Base-by-base conservation (phyloP, 2,329 filamentous ascomycete species). In the Fusarium fracticaudum region DNA sequence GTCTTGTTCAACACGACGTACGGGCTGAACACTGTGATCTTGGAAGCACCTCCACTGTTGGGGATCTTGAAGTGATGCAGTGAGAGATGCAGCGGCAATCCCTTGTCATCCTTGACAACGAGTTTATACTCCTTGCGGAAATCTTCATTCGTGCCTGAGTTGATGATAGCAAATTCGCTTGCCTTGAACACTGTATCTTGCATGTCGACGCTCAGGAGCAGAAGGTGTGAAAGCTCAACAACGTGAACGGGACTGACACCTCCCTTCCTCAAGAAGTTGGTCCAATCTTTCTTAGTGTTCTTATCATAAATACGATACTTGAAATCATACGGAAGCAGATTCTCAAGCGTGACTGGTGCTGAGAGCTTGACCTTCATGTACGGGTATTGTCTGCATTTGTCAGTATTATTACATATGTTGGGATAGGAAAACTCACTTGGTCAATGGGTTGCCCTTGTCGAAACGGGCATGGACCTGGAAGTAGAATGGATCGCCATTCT, bases 301-400 rank as follows among this genome's bases (percentile, higher is more conserved):
- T 97, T 98, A 85, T 99, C 96, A 80, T 98, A 99, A 63, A 99
- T 98, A 63, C 96, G 91, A 82, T 99, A 99, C 83, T 99, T 98
- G 90, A 99, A 99, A 83, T 99, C 96, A 80, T 96, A 98, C 0
- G 96, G 96, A 43, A 99, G 85, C 48, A 99, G 85, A 75, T 99
- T 99, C 82, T 99, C 96, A 9, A 99, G 88, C 57, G 98, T 96
- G 20, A 99, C 91, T 0, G 97, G 96, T 1, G 96, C 96, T 31
- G 94, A 97, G 6, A 99, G 89, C 75, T 95, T 94, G 74, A 99
- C 88, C 67, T 91, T 92, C 96, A 99, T 98, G 81, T 96, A 96
- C 0, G 96, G 96, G 80, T 99, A 99, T 70, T 92, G 89, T 65
- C 91, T 93, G 67, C 1, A 22, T n/a, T 24, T 0, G 33, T 81